Percentiles rank a stretch among this genome's conserved stretches.
Evolutionary conservation across 139 green algal species (phyloP).

Genomic region (Chlamydomonas schloesseri): DNA sequence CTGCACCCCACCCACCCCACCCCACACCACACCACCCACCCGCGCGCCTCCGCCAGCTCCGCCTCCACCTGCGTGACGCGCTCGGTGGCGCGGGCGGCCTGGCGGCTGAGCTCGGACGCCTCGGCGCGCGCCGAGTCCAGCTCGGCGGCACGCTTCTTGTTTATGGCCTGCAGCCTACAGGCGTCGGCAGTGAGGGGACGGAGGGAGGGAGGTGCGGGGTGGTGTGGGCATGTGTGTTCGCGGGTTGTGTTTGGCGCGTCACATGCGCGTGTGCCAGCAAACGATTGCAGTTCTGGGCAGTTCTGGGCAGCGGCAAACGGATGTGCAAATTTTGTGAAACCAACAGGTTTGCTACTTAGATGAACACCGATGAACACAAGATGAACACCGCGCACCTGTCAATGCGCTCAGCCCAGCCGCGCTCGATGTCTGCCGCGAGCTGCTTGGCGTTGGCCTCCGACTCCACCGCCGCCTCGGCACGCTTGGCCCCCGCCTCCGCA

Average conservation of each 20-base stretch:
- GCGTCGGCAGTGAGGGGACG: no score
- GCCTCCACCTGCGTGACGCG: neutral
- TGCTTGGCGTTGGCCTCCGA: conserved; percentile 1
- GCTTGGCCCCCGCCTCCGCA: neutral
- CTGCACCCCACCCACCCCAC: no score
- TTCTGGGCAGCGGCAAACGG: no score
- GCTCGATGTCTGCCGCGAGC: conserved; percentile 20
- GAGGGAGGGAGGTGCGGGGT: no score
- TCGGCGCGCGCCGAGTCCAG: conserved; percentile 37
- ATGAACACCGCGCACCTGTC: conserved; percentile 50
- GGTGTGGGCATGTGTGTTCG: no score
- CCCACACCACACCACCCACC: neutral
- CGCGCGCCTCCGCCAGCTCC: conserved; percentile 2
- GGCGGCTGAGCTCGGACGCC: neutral
- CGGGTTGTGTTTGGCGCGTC: no score
- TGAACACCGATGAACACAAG: no score
- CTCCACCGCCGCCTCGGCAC: conserved; percentile 14
- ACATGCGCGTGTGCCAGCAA: no score
- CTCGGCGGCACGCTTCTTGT: conserved; percentile 50
- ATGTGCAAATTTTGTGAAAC: no score
- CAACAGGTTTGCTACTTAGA: no score
- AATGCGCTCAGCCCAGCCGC: conserved; percentile 22
- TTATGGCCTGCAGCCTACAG: conserved; percentile 54
- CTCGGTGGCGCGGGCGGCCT: neutral
- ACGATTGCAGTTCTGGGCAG: no score